Conservation (phyloP, 495 filamentous ascomycete genomes). For the Aspergillus olivimuriae region DNA sequence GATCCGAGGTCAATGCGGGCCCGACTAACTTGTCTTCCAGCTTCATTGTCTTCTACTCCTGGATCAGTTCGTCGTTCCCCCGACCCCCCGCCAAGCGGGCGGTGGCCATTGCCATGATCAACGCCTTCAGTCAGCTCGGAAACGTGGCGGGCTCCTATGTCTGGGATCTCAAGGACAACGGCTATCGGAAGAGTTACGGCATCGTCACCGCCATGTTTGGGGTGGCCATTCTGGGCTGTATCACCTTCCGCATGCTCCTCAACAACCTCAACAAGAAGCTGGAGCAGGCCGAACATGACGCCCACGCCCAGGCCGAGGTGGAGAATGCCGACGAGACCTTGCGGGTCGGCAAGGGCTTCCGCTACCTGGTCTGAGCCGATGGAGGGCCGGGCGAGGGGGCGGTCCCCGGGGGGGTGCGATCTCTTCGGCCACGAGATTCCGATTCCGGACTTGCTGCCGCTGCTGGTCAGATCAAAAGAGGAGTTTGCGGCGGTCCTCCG, state of each 20-base stretch:
- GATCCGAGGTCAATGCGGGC: too few relatives aligned
- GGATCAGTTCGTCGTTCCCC: constrained; percentile 74
- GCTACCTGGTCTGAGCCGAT: constrained; percentile 22
- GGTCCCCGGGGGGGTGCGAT: too few relatives aligned
- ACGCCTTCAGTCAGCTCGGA: constrained; percentile 54
- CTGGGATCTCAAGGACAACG: constrained; percentile 25
- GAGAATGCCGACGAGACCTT: constrained; percentile 21
- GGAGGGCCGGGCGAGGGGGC: too few relatives aligned
- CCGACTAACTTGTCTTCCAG: constrained; percentile 1
- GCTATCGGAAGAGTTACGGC: constrained; percentile 30
- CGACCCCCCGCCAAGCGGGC: constrained; percentile 79
- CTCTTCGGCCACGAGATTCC: too few relatives aligned
- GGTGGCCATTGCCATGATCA: constrained; percentile 74
- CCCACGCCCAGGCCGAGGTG: constrained; percentile 10
- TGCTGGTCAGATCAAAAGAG: too few relatives aligned
- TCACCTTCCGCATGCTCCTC: constrained; percentile 53
- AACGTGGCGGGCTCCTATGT: constrained; percentile 31
- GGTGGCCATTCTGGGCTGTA: constrained; percentile 24
- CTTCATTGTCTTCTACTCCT: constrained; percentile 68
- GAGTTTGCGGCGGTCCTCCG: too few relatives aligned
- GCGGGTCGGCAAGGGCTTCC: constrained; percentile 29
- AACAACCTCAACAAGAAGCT: constrained; percentile 60
- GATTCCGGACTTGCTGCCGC: too few relatives aligned
- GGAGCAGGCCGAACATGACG: constrained; percentile 38
- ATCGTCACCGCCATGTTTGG: constrained; percentile 32